Evolutionary conservation across 78 protist genomes (phyloP), one percentile per base, ranked within the genome.

Genomic region (Dictyostelium firmibasis): DNA sequence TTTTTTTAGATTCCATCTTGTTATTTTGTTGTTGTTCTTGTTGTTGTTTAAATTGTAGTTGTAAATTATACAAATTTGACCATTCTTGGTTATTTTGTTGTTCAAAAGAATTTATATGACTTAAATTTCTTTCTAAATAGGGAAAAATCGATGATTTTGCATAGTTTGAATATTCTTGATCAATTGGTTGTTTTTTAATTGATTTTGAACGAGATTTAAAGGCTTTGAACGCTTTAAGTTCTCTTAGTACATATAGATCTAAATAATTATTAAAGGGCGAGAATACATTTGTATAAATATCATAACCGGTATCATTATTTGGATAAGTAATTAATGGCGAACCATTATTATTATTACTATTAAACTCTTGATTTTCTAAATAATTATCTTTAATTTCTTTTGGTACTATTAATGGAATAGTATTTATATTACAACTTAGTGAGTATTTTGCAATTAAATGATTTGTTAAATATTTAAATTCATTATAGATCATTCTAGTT

Each of bases 381-480:
- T 57, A 7, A 57, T 20, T 20, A 20, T 57, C 67, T 57, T 57
- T 57, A 20, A 20, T 9, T 57, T 57, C 67, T 57, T 57, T 57
- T 25, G 75, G 33, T 11, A 67, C 7, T 11, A 67, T 67, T 29
- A 29, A 72, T 72, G 79, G 79, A 2, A 72, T 72, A 14, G 20
- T 18, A 72, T 29, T 72, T 33, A 29, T 72, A 33, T 72, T 72
- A 18, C 6, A 6, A 57, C 1, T 7, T 72, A 35, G 0, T 10
- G 79, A 31, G 33, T 33, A 72, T 33, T 33, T 27, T 16, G 79
- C 79, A 14, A 72, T 7, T 72, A 33, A 31, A 72, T 72, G 79
- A 72, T 72, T 72, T 72, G 79, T 33, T 72, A 72, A 72, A 67
- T 67, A 67, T 67, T 29, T 67, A 67, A 67, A 67, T 27, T 67